phyloP scores from a whole-genome alignment of 257 asterid species.

The Asclepias syriaca region DNA sequence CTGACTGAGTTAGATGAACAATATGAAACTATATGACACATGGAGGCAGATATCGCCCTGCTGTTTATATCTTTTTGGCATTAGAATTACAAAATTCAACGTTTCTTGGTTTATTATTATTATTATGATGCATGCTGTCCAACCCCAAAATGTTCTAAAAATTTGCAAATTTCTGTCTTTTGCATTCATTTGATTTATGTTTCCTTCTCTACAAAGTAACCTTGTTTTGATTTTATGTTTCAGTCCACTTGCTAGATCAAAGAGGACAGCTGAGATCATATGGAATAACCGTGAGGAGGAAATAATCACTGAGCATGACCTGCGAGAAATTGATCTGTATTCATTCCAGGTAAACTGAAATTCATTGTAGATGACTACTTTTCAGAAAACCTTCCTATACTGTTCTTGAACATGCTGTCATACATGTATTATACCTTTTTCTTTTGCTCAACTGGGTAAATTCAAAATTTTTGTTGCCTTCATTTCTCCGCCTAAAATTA shows the following conservation, averaged over 20 bases:
- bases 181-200: not conserved
- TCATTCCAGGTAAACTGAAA: conserved; percentile 73
- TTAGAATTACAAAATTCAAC: not conserved
- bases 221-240: conserved; percentile 19
- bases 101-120: not conserved
- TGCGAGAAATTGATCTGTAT: conserved; percentile 91
- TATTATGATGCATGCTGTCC: not conserved
- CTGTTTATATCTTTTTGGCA: not conserved
- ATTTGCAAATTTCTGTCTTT: not conserved
- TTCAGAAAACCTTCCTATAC: not conserved
- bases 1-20: not conserved
- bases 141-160: not conserved
- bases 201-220: conserved; percentile 17
- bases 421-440: conserved; percentile 3
- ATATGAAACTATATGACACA: not conserved
- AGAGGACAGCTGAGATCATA: conserved; percentile 93
- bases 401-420: not conserved
- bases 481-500: not conserved
- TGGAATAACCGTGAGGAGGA: conserved; percentile 74
- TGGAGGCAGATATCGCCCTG: not conserved
- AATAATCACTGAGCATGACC: conserved; percentile 64
- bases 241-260: conserved; percentile 87
- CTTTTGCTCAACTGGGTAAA: not conserved
- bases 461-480: not conserved
- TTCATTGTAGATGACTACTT: not conserved